phyloP scores from a whole-genome alignment of 1,139 yeast genomes.

The Taphrina confusa region DNA sequence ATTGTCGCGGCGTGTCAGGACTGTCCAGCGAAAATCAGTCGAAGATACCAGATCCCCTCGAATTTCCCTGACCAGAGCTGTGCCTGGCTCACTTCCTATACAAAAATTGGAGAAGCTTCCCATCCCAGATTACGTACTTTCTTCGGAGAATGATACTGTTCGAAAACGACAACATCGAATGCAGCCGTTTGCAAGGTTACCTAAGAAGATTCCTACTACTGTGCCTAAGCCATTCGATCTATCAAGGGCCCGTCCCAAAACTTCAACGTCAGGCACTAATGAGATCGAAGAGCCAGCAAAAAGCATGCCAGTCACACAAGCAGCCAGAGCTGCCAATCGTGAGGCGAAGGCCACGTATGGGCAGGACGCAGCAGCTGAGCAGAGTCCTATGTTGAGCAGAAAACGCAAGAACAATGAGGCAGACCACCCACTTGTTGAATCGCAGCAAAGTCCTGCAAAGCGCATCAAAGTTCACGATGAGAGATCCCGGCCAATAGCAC shows the following conservation, averaged over 20 bases:
- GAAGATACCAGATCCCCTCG: constrained; percentile 5
- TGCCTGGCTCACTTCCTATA: not conserved
- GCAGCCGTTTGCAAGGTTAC: not conserved
- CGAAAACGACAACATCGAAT: not conserved
- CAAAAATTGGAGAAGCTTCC: constrained; percentile 6
- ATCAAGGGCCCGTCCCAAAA: not conserved
- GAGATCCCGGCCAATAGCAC: not conserved
- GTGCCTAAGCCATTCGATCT: constrained; percentile 10
- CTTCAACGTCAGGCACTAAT: too few relatives aligned
- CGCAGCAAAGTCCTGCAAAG: constrained; percentile 15
- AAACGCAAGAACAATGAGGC: constrained; percentile 9
- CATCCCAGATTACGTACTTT: constrained; percentile 2
- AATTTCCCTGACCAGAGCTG: constrained; percentile 1
- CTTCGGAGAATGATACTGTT: not conserved
- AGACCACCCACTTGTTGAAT: too few relatives aligned
- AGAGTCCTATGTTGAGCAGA: not conserved
- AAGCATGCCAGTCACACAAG: not conserved
- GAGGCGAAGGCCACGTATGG: not conserved
- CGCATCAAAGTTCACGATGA: constrained; percentile 1
- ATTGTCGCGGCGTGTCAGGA: too few relatives aligned
- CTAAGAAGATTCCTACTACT: not conserved
- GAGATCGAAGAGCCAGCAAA: not conserved
- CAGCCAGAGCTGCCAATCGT: not conserved
- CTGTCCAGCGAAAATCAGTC: not conserved
- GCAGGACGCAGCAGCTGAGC: not conserved